Conservation (phyloP, 306 rosid genomes). For the cucumber (Cucumis sativus) region Cucumber_9930_V3 NC_026660.2:28322001-28322500, state of each 20-base stretch:
- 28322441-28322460: neutral
- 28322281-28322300: neutral
- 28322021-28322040: constrained; percentile 39
- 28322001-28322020: constrained; percentile 48
- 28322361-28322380: constrained; percentile 66
- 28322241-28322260: neutral
- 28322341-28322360: constrained; percentile 51
- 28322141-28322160: constrained; percentile 42
- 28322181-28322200: constrained; percentile 43
- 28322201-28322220: constrained; percentile 55
- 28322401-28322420: constrained; percentile 50
- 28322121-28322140: constrained; percentile 66
- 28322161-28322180: constrained; percentile 42
- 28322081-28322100: neutral
- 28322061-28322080: neutral
- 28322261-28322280: neutral
- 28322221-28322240: constrained; percentile 60
- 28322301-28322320: constrained; percentile 29
- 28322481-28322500: neutral
- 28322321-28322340: constrained; percentile 41
- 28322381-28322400: constrained; percentile 46
- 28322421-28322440: constrained; percentile 74
- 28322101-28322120: neutral
- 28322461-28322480: neutral
- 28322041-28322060: constrained; percentile 41